Evolutionary conservation across 2,329 filamentous ascomycete species (phyloP), one percentile per base, ranked within the genome.

Genomic region (Tothia fuscella): DNA sequence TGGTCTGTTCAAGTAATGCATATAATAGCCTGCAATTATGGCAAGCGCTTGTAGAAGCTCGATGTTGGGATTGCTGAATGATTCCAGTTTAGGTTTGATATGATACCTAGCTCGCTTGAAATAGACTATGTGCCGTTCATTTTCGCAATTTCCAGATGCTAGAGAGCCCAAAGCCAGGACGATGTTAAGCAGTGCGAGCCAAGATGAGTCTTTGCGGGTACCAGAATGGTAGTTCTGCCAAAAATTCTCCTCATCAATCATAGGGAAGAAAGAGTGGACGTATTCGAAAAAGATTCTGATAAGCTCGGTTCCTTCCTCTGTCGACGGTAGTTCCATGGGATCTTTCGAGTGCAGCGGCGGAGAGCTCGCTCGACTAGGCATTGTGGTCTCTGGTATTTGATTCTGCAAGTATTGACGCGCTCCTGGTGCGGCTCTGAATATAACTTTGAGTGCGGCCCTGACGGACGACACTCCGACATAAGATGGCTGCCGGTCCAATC

Each of bases 251-350:
- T 86, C 81, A 49, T 87, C 80, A 3, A 87, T 66, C 69, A 86
- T 76, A 0, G 82, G 82, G 3, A 80, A 72, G 49, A 84, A 80
- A 1, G 78, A 73, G 47, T 86, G 82, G 19, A 82, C 72, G 24
- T 78, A 72, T 49, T 79, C 78, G 56, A 86, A 86, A 56, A 84
- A 86, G n/a, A 78, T 78, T 50, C 85, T 77, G 30, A 85, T 75
- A 7, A 84, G 64, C 5, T 74, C 74, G 55, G 81, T 75, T 13
- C 78, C 79, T 50, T 81, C 78, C n/a, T 22, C 41, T 55, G 72
- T 74, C 13, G 72, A 71, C 66, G 64, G 43, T 46, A 76, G 73
- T 28, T 72, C 59, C 20, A 76, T 65, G 35, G 65, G 45, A 41
- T 57, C 51, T 46, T 53, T 48, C 41, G 51, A 53, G 34, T 56